Percentiles rank a stretch among this genome's conserved stretches.
phyloP scores from a whole-genome alignment of 805 yeast species.

The Monosporozyma siamensis region DNA sequence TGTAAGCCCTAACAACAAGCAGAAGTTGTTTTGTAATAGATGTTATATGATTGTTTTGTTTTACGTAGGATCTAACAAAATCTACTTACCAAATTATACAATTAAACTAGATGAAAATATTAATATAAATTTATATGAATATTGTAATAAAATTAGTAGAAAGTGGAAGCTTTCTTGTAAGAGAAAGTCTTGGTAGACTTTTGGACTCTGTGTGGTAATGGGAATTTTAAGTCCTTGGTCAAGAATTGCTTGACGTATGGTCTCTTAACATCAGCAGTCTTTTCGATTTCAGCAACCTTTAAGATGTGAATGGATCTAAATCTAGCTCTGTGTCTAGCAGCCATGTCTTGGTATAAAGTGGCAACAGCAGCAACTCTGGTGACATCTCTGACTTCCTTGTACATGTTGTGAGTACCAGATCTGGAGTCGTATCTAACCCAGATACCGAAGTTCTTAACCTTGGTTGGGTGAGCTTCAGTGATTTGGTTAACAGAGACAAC shows the following conservation, averaged over 20 bases:
- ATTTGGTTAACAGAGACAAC: conserved; percentile 87
- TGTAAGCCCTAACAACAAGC: no score
- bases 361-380: conserved; percentile 98
- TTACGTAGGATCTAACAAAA: conserved; percentile 3
- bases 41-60: background rate
- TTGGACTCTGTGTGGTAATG: conserved; percentile 98
- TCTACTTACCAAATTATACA: conserved; percentile 27
- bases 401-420: conserved; percentile 99
- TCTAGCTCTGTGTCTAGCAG: conserved; percentile 99
- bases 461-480: conserved; percentile 93
- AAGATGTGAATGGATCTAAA: conserved; percentile 98
- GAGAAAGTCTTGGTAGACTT: conserved; percentile 82
- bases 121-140: conserved; percentile 3
- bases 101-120: conserved; percentile 9
- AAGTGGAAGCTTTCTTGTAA: conserved; percentile 93
- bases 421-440: conserved; percentile 99
- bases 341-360: conserved; percentile 98
- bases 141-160: conserved; percentile 55
- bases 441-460: conserved; percentile 99
- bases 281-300: conserved; percentile 98
- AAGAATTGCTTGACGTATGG: conserved; percentile 97
- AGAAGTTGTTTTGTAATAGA: no score
- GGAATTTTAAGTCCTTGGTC: conserved; percentile 94
- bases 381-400: conserved; percentile 99
- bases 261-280: conserved; percentile 97